Conservation (phyloP, 345 rosid genomes). For the Ceriops tagal region DNA sequence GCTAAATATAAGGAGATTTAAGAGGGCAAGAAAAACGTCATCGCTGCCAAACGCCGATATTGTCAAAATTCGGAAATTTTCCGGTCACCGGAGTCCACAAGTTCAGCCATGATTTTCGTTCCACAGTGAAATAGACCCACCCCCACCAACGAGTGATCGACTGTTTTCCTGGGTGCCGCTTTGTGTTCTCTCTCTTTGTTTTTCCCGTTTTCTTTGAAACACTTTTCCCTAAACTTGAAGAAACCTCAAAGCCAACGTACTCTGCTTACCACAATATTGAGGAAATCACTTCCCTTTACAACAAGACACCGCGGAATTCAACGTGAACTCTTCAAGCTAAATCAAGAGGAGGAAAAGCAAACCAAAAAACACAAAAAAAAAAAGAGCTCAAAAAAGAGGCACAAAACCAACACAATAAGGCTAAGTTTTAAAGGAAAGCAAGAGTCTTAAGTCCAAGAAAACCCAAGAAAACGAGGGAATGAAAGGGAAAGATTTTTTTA, state of each 20-base stretch:
- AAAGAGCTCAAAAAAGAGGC: neutral
- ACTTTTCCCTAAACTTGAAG: constrained; percentile 29
- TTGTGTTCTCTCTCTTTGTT: neutral
- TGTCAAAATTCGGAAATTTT: constrained; percentile 14
- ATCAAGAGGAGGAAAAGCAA: constrained; percentile 16
- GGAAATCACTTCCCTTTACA: constrained; percentile 17
- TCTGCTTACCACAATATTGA: constrained; percentile 37
- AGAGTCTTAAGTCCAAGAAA: neutral
- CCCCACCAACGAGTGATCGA: neutral
- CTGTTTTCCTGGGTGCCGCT: neutral
- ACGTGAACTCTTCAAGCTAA: constrained; percentile 32
- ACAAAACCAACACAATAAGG: neutral
- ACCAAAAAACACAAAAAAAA: neutral
- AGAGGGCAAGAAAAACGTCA: constrained; percentile 5
- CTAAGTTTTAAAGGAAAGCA: constrained; percentile 3
- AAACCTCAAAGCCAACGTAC: constrained; percentile 32
- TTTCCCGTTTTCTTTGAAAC: neutral
- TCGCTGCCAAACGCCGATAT: constrained; percentile 11
- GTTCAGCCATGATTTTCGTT: neutral
- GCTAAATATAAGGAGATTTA: constrained; percentile 45
- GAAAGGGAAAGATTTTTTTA: neutral
- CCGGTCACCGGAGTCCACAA: constrained; percentile 15
- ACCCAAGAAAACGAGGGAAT: neutral
- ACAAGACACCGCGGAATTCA: constrained; percentile 16
- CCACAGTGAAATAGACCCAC: neutral